Evolutionary conservation across 176 grass and related monocot species (phyloP).

Genomic region (Puccinellia tenuiflora): DNA sequence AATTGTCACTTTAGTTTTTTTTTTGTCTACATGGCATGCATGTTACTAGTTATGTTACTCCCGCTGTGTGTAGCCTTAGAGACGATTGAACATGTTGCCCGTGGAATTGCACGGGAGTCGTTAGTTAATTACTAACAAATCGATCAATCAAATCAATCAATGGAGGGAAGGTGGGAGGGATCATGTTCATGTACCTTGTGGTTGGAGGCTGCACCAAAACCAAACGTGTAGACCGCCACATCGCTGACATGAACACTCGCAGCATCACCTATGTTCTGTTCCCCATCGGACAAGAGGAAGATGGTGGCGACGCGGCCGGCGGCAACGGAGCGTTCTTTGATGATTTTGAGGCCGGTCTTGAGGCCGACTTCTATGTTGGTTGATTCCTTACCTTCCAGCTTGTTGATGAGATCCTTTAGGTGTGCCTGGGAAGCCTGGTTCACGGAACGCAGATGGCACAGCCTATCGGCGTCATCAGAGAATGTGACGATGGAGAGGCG

Average conservation of each 20-base stretch:
- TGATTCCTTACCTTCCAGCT: background rate
- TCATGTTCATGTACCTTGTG: background rate
- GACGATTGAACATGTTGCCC: too few relatives aligned
- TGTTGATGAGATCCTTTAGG: background rate
- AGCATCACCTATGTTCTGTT: background rate
- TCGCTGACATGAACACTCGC: background rate
- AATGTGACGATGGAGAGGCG: constrained; percentile 43
- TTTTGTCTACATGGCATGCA: too few relatives aligned
- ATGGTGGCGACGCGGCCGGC: constrained; percentile 7
- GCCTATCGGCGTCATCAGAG: background rate
- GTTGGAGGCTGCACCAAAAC: constrained; percentile 11
- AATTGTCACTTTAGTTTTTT: too few relatives aligned
- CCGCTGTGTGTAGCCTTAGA: too few relatives aligned
- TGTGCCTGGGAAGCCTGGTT: background rate
- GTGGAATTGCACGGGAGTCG: too few relatives aligned
- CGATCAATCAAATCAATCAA: too few relatives aligned
- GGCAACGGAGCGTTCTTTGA: background rate
- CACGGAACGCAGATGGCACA: background rate
- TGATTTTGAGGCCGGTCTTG: background rate
- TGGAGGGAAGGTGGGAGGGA: background rate
- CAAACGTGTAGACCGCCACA: constrained; percentile 41
- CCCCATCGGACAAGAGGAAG: constrained; percentile 31
- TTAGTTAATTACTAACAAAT: too few relatives aligned
- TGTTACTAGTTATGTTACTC: too few relatives aligned
- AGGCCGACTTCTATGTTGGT: constrained; percentile 2